Conservation (phyloP, 1,139 yeast species). For the Debaryomyces robertsiae region DNA sequence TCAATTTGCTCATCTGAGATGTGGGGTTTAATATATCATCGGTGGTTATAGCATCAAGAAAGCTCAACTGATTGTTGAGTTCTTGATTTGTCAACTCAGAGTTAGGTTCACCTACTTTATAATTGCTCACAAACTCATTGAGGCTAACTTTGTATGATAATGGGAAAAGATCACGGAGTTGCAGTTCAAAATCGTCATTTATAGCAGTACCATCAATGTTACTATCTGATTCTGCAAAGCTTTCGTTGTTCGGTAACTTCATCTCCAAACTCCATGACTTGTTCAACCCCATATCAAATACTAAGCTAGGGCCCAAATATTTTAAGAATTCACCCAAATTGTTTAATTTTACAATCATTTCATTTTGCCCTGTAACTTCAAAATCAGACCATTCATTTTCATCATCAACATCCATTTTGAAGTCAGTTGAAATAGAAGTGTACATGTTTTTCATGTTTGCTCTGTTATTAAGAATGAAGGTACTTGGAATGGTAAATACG, state of each 20-base stretch:
- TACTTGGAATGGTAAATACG: conserved; percentile 57
- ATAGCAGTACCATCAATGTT: conserved; percentile 16
- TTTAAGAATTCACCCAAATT: conserved; percentile 37
- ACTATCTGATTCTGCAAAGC: conserved; percentile 5
- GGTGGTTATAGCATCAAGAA: conserved; percentile 43
- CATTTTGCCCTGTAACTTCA: conserved; percentile 31
- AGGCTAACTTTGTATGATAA: conserved; percentile 35
- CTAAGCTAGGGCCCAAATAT: conserved; percentile 37
- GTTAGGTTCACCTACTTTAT: conserved; percentile 19
- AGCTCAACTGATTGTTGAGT: conserved; percentile 37
- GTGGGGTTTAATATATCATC: conserved; percentile 32
- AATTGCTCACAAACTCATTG: conserved; percentile 35
- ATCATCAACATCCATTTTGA: conserved; percentile 40
- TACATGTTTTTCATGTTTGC: not conserved
- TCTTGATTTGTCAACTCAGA: conserved; percentile 17
- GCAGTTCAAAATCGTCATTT: conserved; percentile 18
- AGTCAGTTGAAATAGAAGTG: conserved; percentile 22
- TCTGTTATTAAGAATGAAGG: conserved; percentile 41
- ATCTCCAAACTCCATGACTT: conserved; percentile 18
- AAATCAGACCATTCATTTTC: conserved; percentile 39
- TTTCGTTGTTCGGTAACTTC: conserved; percentile 16
- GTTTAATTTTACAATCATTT: conserved; percentile 32
- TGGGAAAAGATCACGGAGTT: conserved; percentile 34
- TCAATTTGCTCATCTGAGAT: conserved; percentile 29
- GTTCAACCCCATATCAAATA: conserved; percentile 41